Evolutionary conservation across 1,284 basidiomycete genomes (phyloP).

Genomic region (Ceratobasidium sp.): DNA sequence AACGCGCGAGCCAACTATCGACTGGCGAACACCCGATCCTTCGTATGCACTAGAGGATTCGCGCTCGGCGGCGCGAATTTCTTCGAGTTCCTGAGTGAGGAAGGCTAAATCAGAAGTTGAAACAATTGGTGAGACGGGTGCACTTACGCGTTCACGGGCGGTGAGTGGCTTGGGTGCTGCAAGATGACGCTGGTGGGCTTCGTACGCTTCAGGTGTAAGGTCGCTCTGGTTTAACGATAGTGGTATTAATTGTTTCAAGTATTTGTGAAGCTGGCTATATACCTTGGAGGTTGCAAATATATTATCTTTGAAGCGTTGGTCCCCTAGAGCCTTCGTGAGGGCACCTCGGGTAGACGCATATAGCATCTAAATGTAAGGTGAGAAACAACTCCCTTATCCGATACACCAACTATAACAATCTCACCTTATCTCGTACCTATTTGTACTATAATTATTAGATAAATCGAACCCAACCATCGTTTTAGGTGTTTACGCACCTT

Average conservation of each 20-base stretch:
- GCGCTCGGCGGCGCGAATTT: slow-evolving; percentile 79
- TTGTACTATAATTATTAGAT: not conserved
- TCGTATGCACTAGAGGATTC: slow-evolving; percentile 66
- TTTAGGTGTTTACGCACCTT: slow-evolving; percentile 60
- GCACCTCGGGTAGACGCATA: slow-evolving; percentile 87
- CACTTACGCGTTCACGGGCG: slow-evolving; percentile 70
- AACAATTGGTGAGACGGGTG: not conserved
- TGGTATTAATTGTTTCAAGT: not conserved
- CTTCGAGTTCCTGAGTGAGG: slow-evolving; percentile 71
- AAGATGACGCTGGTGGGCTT: slow-evolving; percentile 78
- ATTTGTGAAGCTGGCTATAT: slow-evolving; percentile 21
- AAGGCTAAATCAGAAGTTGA: not conserved
- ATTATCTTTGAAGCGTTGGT: slow-evolving; percentile 79
- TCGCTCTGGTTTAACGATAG: slow-evolving; percentile 53
- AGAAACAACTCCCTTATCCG: not conserved
- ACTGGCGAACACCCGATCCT: slow-evolving; percentile 68
- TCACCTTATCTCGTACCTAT: slow-evolving; percentile 73
- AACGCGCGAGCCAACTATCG: slow-evolving; percentile 67
- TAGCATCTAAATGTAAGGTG: slow-evolving; percentile 75
- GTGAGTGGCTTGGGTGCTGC: slow-evolving; percentile 85
- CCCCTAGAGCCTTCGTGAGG: slow-evolving; percentile 81
- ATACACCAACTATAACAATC: slow-evolving; percentile 34
- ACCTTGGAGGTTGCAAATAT: slow-evolving; percentile 85
- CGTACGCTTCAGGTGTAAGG: slow-evolving; percentile 68
- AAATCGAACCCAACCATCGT: not conserved